A percentile compares a stretch with the other conserved stretches of the same genome.
Evolutionary conservation across 176 grass and related monocot genomes (phyloP).

Genomic region (Tuctoria greenei): DNA sequence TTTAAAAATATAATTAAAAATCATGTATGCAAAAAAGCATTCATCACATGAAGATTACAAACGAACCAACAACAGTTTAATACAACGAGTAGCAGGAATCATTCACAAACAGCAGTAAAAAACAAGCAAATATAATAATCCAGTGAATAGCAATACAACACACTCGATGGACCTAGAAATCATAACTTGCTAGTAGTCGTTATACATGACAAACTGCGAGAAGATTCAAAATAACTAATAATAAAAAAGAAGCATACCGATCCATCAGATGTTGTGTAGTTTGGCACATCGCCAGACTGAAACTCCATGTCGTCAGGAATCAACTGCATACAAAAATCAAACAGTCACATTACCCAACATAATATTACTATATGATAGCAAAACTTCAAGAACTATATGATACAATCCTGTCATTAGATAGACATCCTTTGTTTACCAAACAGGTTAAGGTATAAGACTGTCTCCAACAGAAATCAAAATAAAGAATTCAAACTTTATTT

Average conservation of each 20-base stretch:
- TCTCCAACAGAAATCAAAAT: too few species aligned
- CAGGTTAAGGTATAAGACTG: not conserved
- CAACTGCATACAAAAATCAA: conserved; percentile 49
- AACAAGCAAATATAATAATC: not conserved
- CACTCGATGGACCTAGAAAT: not conserved
- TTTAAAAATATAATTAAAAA: not conserved
- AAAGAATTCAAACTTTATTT: too few species aligned
- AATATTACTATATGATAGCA: not conserved
- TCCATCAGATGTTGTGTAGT: conserved; percentile 94
- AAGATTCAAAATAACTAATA: not conserved
- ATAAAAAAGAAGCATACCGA: conserved; percentile 53
- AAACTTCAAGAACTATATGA: not conserved
- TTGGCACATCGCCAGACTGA: conserved; percentile 77
- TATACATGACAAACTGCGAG: not conserved
- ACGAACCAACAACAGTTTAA: not conserved
- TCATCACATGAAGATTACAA: not conserved
- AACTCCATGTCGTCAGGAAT: conserved; percentile 98
- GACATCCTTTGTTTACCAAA: not conserved
- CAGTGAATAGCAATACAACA: not conserved
- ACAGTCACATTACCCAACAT: not conserved
- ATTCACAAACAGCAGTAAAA: not conserved
- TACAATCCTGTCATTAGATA: not conserved
- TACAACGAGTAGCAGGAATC: not conserved
- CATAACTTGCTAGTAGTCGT: not conserved
- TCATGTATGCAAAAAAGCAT: conserved; percentile 3